These are phyloP conservation scores for Rostrohypoxylon terebratum DNA, from an alignment of 495 filamentous ascomycete species.

Conservation along the genomic window DNA sequence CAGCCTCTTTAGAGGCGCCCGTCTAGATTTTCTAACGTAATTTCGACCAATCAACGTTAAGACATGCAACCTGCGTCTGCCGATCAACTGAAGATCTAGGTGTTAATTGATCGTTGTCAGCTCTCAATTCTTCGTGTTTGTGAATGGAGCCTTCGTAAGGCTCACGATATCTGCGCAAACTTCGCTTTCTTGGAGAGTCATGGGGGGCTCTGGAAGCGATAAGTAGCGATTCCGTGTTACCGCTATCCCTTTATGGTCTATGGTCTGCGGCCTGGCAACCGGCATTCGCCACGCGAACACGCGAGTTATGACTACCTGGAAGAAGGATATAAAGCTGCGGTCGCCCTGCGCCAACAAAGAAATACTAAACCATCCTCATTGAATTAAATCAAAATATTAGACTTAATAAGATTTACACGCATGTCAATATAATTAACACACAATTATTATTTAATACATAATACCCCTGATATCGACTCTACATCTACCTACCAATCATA, in stretches of 20 bases:
- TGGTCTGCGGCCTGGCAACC: background rate
- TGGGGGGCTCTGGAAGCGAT: background rate
- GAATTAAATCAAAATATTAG: background rate
- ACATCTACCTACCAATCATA: constrained; percentile 2
- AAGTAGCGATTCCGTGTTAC: background rate
- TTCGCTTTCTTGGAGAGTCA: background rate
- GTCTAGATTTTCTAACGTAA: background rate
- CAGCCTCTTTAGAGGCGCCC: constrained; percentile 17
- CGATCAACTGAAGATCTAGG: constrained; percentile 20
- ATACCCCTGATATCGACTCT: constrained; percentile 3
- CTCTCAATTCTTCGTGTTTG: constrained; percentile 30
- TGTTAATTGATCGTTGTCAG: background rate
- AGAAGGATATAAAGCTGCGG: constrained; percentile 15
- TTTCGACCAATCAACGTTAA: constrained; percentile 17
- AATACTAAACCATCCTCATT: background rate
- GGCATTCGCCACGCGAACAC: constrained; percentile 1
- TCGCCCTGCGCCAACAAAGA: constrained; percentile 6
- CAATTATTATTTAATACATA: constrained; percentile 8
- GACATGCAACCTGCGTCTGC: background rate
- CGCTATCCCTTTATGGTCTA: background rate
- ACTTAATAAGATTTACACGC: constrained; percentile 12
- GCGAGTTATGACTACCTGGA: background rate
- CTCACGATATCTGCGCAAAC: constrained; percentile 12
- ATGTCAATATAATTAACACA: background rate
- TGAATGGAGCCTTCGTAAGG: constrained; percentile 16